phyloP scores from a whole-genome alignment of 805 yeast species.

The Lipomyces kockii region DNA sequence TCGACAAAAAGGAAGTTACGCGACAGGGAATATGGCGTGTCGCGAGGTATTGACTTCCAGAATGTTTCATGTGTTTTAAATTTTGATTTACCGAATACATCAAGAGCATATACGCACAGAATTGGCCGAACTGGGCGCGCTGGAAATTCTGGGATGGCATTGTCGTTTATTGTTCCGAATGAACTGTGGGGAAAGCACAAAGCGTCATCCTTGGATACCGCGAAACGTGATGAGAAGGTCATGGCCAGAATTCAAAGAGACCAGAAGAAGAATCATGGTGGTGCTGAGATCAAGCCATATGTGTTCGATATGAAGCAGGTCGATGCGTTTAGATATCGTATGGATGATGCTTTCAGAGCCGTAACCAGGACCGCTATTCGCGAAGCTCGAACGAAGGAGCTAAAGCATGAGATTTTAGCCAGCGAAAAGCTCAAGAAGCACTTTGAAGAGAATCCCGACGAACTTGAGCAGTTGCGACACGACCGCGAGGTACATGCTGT shows the following conservation, averaged over 20 bases:
- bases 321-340: conserved; percentile 93
- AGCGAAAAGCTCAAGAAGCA: conserved; percentile 91
- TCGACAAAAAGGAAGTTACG: conserved; percentile 40
- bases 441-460: conserved; percentile 97
- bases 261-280: conserved; percentile 62
- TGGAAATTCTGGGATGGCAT: conserved; percentile 91
- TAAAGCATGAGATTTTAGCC: conserved; percentile 81
- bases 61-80: conserved; percentile 96
- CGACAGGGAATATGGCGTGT: conserved; percentile 87
- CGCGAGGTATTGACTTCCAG: conserved; percentile 95
- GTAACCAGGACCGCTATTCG: conserved; percentile 87
- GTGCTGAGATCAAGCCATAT: conserved; percentile 75
- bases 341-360: conserved; percentile 96
- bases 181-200: conserved; percentile 89
- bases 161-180: conserved; percentile 85
- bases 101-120: conserved; percentile 89
- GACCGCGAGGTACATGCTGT: conserved; percentile 86
- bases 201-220: conserved; percentile 68
- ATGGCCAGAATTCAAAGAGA: conserved; percentile 74
- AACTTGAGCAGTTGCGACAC: conserved; percentile 83
- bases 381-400: conserved; percentile 90
- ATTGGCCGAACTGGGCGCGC: conserved; percentile 98
- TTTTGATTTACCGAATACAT: conserved; percentile 89
- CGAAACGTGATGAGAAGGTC: conserved; percentile 86
- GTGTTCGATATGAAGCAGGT: conserved; percentile 90